These are phyloP conservation scores for Spergularia marina DNA, from an alignment of 148 eudicot species.

Conservation along the genomic window DNA sequence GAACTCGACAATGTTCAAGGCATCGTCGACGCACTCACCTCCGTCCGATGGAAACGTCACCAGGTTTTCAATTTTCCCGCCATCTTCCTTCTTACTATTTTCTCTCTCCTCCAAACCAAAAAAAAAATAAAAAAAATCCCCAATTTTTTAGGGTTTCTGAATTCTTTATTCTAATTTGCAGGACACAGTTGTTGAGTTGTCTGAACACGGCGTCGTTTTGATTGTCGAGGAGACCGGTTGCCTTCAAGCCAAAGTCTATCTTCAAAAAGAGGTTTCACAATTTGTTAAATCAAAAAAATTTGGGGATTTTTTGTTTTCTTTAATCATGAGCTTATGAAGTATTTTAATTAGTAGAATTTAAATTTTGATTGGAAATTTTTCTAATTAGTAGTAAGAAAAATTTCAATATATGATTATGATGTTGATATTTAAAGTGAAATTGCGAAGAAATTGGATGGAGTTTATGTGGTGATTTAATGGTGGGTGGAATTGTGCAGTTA, in stretches of 20 bases:
- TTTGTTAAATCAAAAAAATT: no score
- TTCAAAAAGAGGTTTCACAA: constrained; percentile 89
- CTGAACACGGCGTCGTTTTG: constrained; percentile 87
- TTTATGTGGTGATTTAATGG: neutral
- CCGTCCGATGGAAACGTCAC: constrained; percentile 93
- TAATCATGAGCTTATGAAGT: neutral
- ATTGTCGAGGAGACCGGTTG: constrained; percentile 88
- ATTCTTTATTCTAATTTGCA: constrained; percentile 4
- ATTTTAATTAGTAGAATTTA: no score
- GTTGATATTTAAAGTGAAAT: no score
- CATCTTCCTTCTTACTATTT: neutral
- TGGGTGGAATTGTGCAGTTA: constrained; percentile 44
- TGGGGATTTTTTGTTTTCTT: neutral
- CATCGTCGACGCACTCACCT: constrained; percentile 84
- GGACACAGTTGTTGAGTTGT: constrained; percentile 88
- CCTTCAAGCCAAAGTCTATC: constrained; percentile 96
- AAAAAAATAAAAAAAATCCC: neutral
- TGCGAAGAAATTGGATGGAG: neutral
- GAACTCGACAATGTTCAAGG: constrained; percentile 92
- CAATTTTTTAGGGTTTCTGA: constrained; percentile 16
- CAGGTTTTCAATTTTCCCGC: constrained; percentile 41
- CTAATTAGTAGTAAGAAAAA: no score
- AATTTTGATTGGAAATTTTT: neutral
- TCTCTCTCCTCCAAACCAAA: no score
- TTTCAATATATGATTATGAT: no score